Conservation (phyloP, 2,329 filamentous ascomycete genomes). For the Coleophoma cylindrospora region DNA sequence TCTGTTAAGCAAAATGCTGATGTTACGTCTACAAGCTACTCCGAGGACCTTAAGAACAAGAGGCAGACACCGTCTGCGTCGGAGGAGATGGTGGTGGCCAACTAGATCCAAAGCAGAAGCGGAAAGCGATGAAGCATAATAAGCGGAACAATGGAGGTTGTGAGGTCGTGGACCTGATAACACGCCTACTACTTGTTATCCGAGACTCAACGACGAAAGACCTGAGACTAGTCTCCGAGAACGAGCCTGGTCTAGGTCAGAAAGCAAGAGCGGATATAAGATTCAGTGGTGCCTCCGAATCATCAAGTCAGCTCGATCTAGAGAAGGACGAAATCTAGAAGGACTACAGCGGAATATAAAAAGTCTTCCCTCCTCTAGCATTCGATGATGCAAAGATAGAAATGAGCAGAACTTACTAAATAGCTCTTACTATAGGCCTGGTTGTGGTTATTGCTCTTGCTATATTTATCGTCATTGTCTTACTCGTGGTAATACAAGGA, state of each 20-base stretch:
- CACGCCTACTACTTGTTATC: conserved; percentile 50
- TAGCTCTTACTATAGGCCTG: conserved; percentile 24
- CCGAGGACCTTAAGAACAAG: background rate
- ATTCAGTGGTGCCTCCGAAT: conserved; percentile 37
- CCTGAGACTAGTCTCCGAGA: conserved; percentile 34
- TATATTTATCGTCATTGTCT: conserved; percentile 6
- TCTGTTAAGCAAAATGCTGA: background rate
- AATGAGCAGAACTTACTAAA: conserved; percentile 37
- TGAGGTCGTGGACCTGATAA: conserved; percentile 54
- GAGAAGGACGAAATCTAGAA: conserved; percentile 36
- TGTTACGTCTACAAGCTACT: background rate
- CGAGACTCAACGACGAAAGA: conserved; percentile 49
- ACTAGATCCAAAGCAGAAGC: conserved; percentile 17
- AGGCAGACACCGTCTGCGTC: conserved; percentile 11
- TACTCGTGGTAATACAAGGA: background rate
- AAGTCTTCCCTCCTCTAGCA: conserved; percentile 47
- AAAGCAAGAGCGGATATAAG: conserved; percentile 29
- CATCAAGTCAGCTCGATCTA: conserved; percentile 31
- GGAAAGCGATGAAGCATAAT: conserved; percentile 20
- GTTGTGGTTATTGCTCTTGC: conserved; percentile 15
- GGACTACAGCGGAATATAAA: conserved; percentile 38
- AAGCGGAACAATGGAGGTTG: conserved; percentile 24
- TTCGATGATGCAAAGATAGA: conserved; percentile 39
- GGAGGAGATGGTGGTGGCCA: conserved; percentile 17
- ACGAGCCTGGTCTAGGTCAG: conserved; percentile 9